Evolutionary conservation across 371 early-diverging fungal species (phyloP), one percentile per base, ranked within the genome.

Genomic region (Rhizopus microsporus): DNA sequence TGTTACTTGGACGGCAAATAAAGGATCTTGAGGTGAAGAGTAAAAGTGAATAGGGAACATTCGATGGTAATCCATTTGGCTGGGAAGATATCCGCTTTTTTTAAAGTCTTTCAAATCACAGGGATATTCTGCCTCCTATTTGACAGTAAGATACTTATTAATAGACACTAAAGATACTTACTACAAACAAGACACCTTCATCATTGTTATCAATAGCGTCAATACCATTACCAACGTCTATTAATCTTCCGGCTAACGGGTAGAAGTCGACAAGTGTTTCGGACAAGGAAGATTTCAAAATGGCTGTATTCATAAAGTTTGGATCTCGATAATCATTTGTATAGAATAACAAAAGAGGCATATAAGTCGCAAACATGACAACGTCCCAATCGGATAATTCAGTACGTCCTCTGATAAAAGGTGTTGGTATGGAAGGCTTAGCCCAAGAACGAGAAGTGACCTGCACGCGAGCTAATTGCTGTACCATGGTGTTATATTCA

Each of bases 31-130:
- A 3, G 65, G 42, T 0, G 63, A 59, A 12, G 60, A 60, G 32
- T 75, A 75, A 42, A 75, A 75, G 38, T 75, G 75, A n/a, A 75
- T 71, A 23, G 75, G 72, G 38, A 75, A 71, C 62, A 75, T 60
- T 35, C 56, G 64, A 39, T 75, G 72, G 45, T 75, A 75, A 39
- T 75, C 75, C 61, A 75, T 59, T 43, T 69, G 69, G 48, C 44
- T 68, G 0, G 75, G 72, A 13, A 75, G 33, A 54, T 75, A 75
- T 5, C 75, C 75, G 29, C 57, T 50, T 29, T 57, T 37, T 40
- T 44, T 56, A 40, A 67, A 71, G 3, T 29, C 43, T 17, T 57
- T 59, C 15, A 75, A 46, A 10, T 57, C 57, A 1, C 57, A 60
- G 33, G 60, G 47, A 31, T 75, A 75, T 12, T 58, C 63, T 12